Evolutionary conservation across 345 rosid species (phyloP), one percentile per base, ranked within the genome.

Genomic region (Aethionema arabicum): DNA sequence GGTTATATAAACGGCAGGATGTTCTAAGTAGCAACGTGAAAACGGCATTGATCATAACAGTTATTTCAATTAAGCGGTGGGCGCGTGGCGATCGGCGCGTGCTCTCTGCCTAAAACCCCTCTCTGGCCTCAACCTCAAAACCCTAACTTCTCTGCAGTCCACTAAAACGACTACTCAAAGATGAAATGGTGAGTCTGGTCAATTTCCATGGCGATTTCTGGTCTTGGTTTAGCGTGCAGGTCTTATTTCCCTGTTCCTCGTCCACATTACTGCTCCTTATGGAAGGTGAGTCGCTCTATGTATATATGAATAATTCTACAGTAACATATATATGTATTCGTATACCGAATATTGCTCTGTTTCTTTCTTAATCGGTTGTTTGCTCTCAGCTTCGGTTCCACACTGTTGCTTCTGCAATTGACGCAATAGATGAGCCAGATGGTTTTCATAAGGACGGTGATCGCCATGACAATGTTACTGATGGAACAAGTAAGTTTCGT

Each of bases 151-250:
- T 56, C 63, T 15, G 54, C 56, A 53, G 43, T 65, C 47, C 38
- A 43, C 16, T 43, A 45, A 56, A 33, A 5, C 37, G 21, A 36
- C 11, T 32, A 11, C 11, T 9, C 21, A 56, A 74, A 80, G 77
- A 43, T 76, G 69, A 47, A 61, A 81, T 79, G 80, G 63, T 72
- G 70, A 74, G 37, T 36, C 53, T 33, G 46, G 21, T 32, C 61
- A 50, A 37, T 29, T 52, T 16, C 63, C 37, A 85, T 85, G 92
- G 78, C 80, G 59, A 66, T 79, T 73, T 72, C 84, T 2, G 79
- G 86, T 32, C 52, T 79, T 32, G 69, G 74, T 55, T 80, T 73
- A 46, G 76, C 75, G 60, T 80, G 77, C 59, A 77, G 74, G 55
- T 77, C 80, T 3, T 74, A 73, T 48, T 62, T 80, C 5, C 77